Base-by-base conservation (phyloP, 371 early-diverging fungal species). In the Aphelidium insulamus region DNA sequence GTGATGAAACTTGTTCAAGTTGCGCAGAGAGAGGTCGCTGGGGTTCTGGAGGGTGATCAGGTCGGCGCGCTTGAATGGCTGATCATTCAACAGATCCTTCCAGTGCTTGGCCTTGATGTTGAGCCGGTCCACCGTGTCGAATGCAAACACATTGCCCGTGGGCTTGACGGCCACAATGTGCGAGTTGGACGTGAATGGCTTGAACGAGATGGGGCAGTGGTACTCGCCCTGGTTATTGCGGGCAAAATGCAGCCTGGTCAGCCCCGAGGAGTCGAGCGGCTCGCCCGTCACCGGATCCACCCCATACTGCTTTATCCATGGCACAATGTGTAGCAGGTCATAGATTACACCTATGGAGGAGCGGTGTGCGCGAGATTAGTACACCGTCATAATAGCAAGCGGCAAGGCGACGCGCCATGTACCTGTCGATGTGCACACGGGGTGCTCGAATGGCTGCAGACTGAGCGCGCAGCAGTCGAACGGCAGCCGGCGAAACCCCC, bases 231-330 rank as follows among this genome's bases (percentile, higher is more conserved):
- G 64, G 19, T 72, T 60, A 37, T 81, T 81, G 48, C 77, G 80
- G 52, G 55, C 53, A 48, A 81, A 84, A 42, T 77, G 54, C 18
- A 94, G 55, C 26, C 62, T 61, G 41, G 73, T 68, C 28, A 94
- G 50, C 10, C 74, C 59, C 33, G 73, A 72, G 7, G 67, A 46
- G 4, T 66, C 68, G 7, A 88, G 59, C 34, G 62, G 63, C 39
- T 71, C 74, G 1, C 85, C 86, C 0, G 80, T 85, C 8, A 83
- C 77, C 11, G 91, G 92, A 40, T 86, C 77, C 5, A 70, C 75
- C 30, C 67, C 66, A 41, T 75, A 64, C 44, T 87, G 76, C 41
- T 80, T 80, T 29, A 88, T 46, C 46, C 79, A 88, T 0, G 77
- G 76, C 10, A 74, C 54, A 26, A 94, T 87, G 44, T 81, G 63